Evolutionary conservation across 352 stramenopile genomes (phyloP), one percentile per base, ranked within the genome.

Genomic region (Phytophthora boehmeriae): DNA sequence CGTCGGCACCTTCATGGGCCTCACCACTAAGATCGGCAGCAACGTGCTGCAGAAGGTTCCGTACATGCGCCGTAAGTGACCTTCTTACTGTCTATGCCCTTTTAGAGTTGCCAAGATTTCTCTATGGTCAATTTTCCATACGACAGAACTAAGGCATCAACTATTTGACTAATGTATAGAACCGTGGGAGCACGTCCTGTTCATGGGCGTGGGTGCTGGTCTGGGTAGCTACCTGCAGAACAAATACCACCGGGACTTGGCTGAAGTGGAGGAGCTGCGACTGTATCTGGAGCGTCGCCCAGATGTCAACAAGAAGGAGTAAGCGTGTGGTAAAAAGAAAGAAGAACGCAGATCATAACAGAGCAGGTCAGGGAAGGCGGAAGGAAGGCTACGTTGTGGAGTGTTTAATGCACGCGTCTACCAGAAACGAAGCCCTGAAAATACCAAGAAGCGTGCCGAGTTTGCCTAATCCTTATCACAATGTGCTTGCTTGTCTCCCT

Each of bases 11-110:
- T n/a, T 89, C 53, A 66, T 94, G 53, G 86, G 86, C 49, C 69
- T 94, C 58, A 85, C 83, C 62, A 94, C 86, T 60, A 94, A 94
- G 69, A 51, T 94, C 44, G 81, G 83, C 62, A 90, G 80, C 70
- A 94, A 94, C 64, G 73, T 78, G 46, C 75, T 94, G 57, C 82
- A 90, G 73, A 94, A 94, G 66, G 76, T 93, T 39, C 83, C 86
- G 39, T 85, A 88, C 59, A 93, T 91, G 83, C 78, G 85, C 25
- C 83, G 85, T 93, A 88, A 63, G 85, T 89, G 9, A n/a, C 9
- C 16, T 10, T 36, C 23, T 20, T 27, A 2, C 2, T 17, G 2
- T 5, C 28, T 17, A n/a, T 9, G 22, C 16, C 16, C 23, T 1
- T 28, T 46, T 50, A 67, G 4, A n/a, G 23, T 5, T 5, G 5